Percentiles rank a stretch among this genome's conserved stretches.
Conservation (phyloP, 192 early-diverging fungal species). For the Backusella psychrophila region DNA sequence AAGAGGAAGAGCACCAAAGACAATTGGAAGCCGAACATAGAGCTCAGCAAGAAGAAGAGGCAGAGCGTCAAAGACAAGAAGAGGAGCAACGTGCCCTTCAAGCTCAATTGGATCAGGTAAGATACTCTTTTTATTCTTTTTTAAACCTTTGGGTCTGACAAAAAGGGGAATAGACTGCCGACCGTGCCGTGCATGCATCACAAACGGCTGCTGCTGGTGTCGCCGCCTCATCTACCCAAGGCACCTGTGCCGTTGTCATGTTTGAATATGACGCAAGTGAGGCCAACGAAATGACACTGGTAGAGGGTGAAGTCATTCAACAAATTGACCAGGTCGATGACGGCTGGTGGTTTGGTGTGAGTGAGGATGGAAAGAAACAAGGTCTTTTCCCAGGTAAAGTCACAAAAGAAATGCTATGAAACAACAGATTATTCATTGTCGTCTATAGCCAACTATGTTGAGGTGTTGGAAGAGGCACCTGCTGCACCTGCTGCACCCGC, state of each 20-base stretch:
- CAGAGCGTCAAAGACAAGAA: conserved; percentile 30
- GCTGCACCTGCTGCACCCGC: conserved; percentile 18
- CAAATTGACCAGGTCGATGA: conserved; percentile 82
- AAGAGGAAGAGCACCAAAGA: conserved; percentile 27
- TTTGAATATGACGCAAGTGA: conserved; percentile 79
- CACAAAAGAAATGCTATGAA: no score
- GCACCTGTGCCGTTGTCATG: conserved; percentile 63
- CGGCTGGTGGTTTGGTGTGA: conserved; percentile 91
- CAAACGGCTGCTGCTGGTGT: conserved; percentile 24
- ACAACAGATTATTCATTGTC: no score
- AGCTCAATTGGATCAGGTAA: conserved; percentile 13
- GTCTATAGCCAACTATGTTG: conserved; percentile 36
- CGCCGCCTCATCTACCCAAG: conserved; percentile 7
- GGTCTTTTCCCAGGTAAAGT: conserved; percentile 79
- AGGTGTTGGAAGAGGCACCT: conserved; percentile 27
- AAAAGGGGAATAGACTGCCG: not conserved
- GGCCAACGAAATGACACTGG: conserved; percentile 81
- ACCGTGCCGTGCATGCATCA: conserved; percentile 21
- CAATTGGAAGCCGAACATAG: conserved; percentile 31
- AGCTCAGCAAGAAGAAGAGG: conserved; percentile 40
- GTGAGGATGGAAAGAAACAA: conserved; percentile 64
- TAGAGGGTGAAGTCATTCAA: conserved; percentile 79
- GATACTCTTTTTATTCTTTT: no score
- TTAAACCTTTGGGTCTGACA: not conserved
- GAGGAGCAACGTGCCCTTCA: conserved; percentile 20